Base-by-base conservation (phyloP, 192 early-diverging fungal genomes). In the Coemansia sp. region DNA sequence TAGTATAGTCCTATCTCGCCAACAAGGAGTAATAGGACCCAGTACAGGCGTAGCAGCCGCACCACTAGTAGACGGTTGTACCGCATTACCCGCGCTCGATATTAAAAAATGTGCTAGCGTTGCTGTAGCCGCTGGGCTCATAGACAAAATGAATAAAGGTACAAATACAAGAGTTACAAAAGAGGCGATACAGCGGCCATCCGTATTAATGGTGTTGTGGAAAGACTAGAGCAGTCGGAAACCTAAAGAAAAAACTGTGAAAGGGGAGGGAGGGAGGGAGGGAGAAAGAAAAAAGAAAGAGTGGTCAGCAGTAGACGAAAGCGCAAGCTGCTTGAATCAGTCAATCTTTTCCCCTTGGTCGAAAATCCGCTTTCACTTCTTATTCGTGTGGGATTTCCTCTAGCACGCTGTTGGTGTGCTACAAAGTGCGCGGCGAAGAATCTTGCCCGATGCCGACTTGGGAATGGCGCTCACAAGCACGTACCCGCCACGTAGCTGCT, bases 391-490 rank as follows among this genome's bases (percentile, higher is more conserved):
- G 43, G 18, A 48, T n/a, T 3, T 31, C 4, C 31, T 1, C 31
- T 16, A 55, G 13, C 5, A 55, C 28, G 33, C 51, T 5, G 48
- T 26, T 14, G 48, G 20, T 10, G 45, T 1, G 23, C 23, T 16
- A 3, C 14, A 1, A 7, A 96, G 71, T 20, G 88, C 83, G 18
- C 83, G 77, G 45, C 93, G 85, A 66, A 96, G 76, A 48, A 95
- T 93, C 76, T 95, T 95, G 42, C 93, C 95, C 2, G 89, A 83
- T 3, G 90, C 86, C 59, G 85, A 85, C 61, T 92, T 91, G 31
- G 92, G 93, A 38, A 95, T 86, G 18, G 60, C 69, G 24, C 88
- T 85, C 55, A 92, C 80, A 42, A 93, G 84, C 4, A 69, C 76
- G 8, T 93, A 85, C 9, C 91, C 92, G 5, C 94, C 95, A 33